Evolutionary conservation across 192 early-diverging fungal genomes (phyloP), one percentile per base, ranked within the genome.

Genomic region (Entomortierella chlamydospora): DNA sequence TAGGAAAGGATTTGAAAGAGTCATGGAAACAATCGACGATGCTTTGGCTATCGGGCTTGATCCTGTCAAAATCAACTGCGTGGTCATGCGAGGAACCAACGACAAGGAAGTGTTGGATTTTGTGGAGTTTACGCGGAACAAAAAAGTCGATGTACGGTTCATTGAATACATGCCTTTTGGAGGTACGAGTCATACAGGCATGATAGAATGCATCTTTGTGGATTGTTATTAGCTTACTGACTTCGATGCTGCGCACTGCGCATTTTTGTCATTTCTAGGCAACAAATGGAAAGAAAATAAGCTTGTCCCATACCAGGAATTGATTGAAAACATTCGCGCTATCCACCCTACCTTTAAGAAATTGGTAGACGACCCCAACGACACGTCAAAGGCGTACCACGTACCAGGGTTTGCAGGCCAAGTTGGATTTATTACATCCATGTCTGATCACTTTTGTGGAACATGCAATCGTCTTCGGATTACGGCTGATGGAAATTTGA

Each of bases 101-200:
- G 93, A 97, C 39, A 76, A 87, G 57, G 95, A 99, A 59, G 88
- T 97, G 0, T 72, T 89, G 9, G 83, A 87, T 29, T 97, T 99
- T 90, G 92, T 96, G 1, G 91, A 91, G 33, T 86, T 95, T 80
- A 98, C 96, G 8, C 87, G 90, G 37, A 86, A 94, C 52, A 85
- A 88, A 20, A 83, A 88, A 13, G 62, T 98, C 5, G 90, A 92
- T 41, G 89, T 99, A 0, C 84, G 97, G 22, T 99, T 99, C 81
- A 99, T 99, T 77, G 97, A 99, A 81, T 98, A 98, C 71, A 99
- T 98, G 97, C 97, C 97, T 0, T 99, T 99, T 84, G 96, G 95
- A 81, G 97, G 96, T 90, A 15, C 30, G 12, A 49, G 22, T 42
- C 18, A 29, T 26, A n/a, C n/a, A n/a, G n/a, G n/a, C n/a, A n/a